These are phyloP conservation scores for Alternaria rosae DNA, from an alignment of 2,329 filamentous ascomycete species.

Conservation along the genomic window DNA sequence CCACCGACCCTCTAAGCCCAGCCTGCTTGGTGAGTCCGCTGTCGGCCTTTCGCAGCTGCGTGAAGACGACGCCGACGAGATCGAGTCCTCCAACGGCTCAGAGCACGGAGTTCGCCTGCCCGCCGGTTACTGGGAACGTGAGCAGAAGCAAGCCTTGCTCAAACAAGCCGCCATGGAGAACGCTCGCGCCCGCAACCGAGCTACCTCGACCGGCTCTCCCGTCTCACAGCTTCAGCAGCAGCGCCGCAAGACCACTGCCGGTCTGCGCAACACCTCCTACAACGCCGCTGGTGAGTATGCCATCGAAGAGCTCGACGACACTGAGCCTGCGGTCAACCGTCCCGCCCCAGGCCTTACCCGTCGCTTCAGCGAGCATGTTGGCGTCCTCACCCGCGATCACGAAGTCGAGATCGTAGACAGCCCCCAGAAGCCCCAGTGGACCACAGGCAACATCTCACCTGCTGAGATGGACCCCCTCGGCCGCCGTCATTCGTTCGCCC, in stretches of 20 bases:
- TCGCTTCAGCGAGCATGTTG: conserved; percentile 49
- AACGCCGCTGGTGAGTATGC: conserved; percentile 69
- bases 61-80: conserved; percentile 65
- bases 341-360: conserved; percentile 36
- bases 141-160: conserved; percentile 42
- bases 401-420: conserved; percentile 34
- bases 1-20: conserved; percentile 80
- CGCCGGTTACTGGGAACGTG: conserved; percentile 42
- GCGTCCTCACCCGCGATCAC: conserved; percentile 27
- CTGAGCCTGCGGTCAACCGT: conserved; percentile 61
- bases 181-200: conserved; percentile 43
- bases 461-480: conserved; percentile 61
- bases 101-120: conserved; percentile 57
- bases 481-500: conserved; percentile 78
- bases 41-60: conserved; percentile 42
- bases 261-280: conserved; percentile 67
- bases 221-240: conserved; percentile 27
- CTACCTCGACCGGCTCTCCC: conserved; percentile 40
- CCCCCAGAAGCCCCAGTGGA: conserved; percentile 39
- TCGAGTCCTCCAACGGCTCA: conserved; percentile 67
- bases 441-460: conserved; percentile 33
- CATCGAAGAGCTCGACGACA: conserved; percentile 75
- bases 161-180: conserved; percentile 49
- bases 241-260: conserved; percentile 50
- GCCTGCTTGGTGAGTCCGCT: conserved; percentile 70